phyloP scores from a whole-genome alignment of 495 filamentous ascomycete species.

The Bryoglossum gracile region DNA sequence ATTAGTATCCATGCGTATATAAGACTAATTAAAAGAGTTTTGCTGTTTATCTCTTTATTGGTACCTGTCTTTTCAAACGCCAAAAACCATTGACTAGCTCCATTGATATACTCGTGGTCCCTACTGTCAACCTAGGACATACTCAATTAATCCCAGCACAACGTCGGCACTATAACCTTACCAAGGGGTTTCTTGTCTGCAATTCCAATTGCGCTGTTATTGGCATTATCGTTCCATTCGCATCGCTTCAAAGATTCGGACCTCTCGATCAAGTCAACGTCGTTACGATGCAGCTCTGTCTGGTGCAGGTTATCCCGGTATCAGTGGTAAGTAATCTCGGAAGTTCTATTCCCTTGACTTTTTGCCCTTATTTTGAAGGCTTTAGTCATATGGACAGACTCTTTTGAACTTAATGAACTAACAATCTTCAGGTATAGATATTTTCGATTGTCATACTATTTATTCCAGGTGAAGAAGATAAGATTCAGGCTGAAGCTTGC shows the following conservation, averaged over 20 bases:
- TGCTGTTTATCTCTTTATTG: too few relatives aligned
- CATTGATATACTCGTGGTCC: slow-evolving; percentile 72
- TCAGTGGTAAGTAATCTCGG: slow-evolving; percentile 47
- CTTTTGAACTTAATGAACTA: not conserved
- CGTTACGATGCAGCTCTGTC: slow-evolving; percentile 83
- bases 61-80: slow-evolving; percentile 91
- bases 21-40: too few relatives aligned
- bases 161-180: slow-evolving; percentile 51
- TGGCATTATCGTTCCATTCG: slow-evolving; percentile 81
- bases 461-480: slow-evolving; percentile 85
- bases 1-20: too few relatives aligned
- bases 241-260: slow-evolving; percentile 73
- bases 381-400: not conserved
- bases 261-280: slow-evolving; percentile 67
- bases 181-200: slow-evolving; percentile 76
- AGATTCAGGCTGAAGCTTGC: slow-evolving; percentile 75
- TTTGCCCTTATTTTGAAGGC: not conserved
- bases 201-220: slow-evolving; percentile 92
- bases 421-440: slow-evolving; percentile 40
- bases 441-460: slow-evolving; percentile 80
- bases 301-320: slow-evolving; percentile 82
- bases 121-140: slow-evolving; percentile 73
- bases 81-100: slow-evolving; percentile 81
- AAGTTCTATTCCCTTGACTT: slow-evolving; percentile 1
- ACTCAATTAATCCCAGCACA: slow-evolving; percentile 72